These are phyloP conservation scores for Diaporthe vaccinii DNA, from an alignment of 2,329 filamentous ascomycete species.

Conservation along the genomic window DNA sequence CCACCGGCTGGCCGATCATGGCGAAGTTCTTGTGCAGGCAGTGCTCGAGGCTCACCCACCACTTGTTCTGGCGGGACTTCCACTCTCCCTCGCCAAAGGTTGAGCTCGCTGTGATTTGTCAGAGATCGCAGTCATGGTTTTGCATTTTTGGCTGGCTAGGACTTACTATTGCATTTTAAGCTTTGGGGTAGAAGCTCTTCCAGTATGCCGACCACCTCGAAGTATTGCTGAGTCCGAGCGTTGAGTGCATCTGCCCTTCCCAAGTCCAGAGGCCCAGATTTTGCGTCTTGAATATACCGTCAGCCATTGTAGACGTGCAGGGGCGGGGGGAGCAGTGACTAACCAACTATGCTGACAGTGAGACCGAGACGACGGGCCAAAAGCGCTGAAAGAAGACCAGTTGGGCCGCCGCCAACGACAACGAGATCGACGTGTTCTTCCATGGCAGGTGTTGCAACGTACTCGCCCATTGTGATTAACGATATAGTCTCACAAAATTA, in stretches of 20 bases:
- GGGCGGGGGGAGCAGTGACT: background rate
- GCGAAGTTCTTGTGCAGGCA: slow-evolving; percentile 62
- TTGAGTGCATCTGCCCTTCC: slow-evolving; percentile 64
- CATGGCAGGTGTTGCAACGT: background rate
- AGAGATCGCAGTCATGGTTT: fast-evolving
- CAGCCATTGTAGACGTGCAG: background rate
- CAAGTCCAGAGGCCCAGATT: slow-evolving; percentile 54
- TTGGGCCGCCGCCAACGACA: slow-evolving; percentile 60
- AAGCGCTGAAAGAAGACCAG: slow-evolving; percentile 60
- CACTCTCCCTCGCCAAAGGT: slow-evolving; percentile 62
- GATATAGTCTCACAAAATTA: background rate
- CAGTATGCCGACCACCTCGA: slow-evolving; percentile 59
- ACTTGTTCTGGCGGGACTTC: slow-evolving; percentile 60
- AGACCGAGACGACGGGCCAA: slow-evolving; percentile 58
- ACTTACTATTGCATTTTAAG: slow-evolving; percentile 62
- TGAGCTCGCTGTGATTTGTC: slow-evolving; percentile 48
- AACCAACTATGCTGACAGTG: slow-evolving; percentile 56
- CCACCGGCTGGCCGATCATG: slow-evolving; percentile 63
- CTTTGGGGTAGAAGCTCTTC: slow-evolving; percentile 57
- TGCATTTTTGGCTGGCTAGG: too few relatives aligned
- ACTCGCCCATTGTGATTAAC: background rate
- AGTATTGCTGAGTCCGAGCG: slow-evolving; percentile 62
- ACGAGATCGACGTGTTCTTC: slow-evolving; percentile 50
- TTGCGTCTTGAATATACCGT: slow-evolving; percentile 50
- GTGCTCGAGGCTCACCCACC: slow-evolving; percentile 62